phyloP scores from a whole-genome alignment of 345 rosid genomes.

The Dimocarpus longan region DNA sequence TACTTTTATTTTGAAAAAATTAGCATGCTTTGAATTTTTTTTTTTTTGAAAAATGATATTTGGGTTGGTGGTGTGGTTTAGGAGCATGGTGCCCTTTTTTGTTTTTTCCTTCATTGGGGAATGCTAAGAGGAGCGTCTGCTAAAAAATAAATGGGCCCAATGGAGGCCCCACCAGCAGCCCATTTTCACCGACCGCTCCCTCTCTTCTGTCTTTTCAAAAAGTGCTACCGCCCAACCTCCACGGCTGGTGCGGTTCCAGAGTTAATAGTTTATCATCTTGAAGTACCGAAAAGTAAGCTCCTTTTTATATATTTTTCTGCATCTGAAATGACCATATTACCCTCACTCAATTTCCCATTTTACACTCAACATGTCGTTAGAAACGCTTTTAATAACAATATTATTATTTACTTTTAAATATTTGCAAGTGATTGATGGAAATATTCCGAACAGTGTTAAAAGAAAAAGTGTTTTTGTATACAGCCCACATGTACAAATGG shows the following conservation, averaged over 20 bases:
- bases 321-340: not conserved
- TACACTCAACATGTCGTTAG: too few relatives aligned
- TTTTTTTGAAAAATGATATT: not conserved
- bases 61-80: not conserved
- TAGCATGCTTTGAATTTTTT: not conserved
- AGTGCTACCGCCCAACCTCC: slow-evolving; percentile 29
- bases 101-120: not conserved
- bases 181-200: slow-evolving; percentile 36
- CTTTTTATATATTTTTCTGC: not conserved
- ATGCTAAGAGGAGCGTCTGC: slow-evolving; percentile 39
- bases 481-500: not conserved
- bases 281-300: not conserved
- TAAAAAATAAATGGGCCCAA: not conserved
- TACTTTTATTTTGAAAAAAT: not conserved
- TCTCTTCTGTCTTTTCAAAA: slow-evolving; percentile 18
- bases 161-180: slow-evolving; percentile 26
- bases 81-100: not conserved
- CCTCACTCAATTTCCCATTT: not conserved
- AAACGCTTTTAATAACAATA: too few relatives aligned
- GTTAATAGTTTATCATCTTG: not conserved
- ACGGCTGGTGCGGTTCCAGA: not conserved
- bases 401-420: not conserved
- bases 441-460: too few relatives aligned
- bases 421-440: not conserved
- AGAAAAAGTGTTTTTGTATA: too few relatives aligned